Evolutionary conservation across 768 basidiomycete species (phyloP).

Genomic region (Mycena olivaceomarginata): DNA sequence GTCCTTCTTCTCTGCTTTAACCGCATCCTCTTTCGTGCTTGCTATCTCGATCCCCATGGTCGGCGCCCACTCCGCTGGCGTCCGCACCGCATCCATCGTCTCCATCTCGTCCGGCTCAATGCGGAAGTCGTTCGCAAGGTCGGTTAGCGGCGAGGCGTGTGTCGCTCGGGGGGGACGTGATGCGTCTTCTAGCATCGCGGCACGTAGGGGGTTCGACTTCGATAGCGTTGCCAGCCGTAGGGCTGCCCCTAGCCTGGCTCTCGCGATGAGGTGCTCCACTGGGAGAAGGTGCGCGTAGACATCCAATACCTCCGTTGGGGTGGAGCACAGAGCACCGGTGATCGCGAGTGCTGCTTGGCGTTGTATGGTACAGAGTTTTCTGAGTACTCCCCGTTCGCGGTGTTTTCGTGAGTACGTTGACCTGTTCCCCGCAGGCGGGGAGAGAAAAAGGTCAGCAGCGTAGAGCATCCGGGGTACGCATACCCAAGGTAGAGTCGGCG

Average conservation of each 20-base stretch:
- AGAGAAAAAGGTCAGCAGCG: too few relatives aligned
- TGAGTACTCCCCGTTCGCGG: not conserved
- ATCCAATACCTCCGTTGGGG: not conserved
- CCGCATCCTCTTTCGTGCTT: not conserved
- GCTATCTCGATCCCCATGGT: not conserved
- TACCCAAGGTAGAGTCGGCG: too few relatives aligned
- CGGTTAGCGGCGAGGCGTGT: not conserved
- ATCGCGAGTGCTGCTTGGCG: not conserved
- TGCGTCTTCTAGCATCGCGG: too few relatives aligned
- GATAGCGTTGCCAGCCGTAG: not conserved
- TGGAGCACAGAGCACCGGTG: not conserved
- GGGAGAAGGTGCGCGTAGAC: not conserved
- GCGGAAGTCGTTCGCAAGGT: not conserved
- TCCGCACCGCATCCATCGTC: not conserved
- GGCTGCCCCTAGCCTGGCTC: too few relatives aligned
- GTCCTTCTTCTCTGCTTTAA: not conserved
- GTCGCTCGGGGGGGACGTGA: not conserved
- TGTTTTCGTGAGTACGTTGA: not conserved
- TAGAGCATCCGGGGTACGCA: too few relatives aligned
- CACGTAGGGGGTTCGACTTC: not conserved
- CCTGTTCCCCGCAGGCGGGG: too few relatives aligned
- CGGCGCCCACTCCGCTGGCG: not conserved
- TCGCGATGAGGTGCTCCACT: not conserved
- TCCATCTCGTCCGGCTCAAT: not conserved
- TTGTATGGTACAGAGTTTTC: not conserved